Evolutionary conservation across 78 protist species (phyloP), one percentile per base, ranked within the genome.

Genomic region (Speleostelium caveatum): DNA sequence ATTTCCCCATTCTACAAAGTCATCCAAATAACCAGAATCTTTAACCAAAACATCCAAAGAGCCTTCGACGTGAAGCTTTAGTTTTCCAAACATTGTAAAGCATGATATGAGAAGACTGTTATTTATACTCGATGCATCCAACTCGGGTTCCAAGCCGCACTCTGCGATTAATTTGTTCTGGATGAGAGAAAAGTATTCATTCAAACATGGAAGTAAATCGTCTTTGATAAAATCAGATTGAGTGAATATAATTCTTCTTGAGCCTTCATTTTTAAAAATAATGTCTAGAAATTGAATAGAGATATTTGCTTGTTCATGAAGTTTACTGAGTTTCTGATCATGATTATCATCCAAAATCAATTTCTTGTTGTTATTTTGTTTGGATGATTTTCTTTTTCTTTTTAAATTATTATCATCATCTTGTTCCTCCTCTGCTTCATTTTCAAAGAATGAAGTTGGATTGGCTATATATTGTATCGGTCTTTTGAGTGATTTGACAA

Each of bases 51-150:
- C 26, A 10, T 33, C 73, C 22, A 21, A 24, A 14, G 32, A 38
- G 22, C 71, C 91, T 42, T 83, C 91, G 22, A 49, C 30, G 42
- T 83, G 91, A 33, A 69, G 42, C 3, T 69, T 30, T 16, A 69
- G 30, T 28, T 83, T 83, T 0, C 39, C 19, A 42, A 63, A 69
- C 58, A 79, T 67, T 22, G 73, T 35, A 53, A 79, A 79, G 3
- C 22, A 1, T 16, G 75, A 26, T 12, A 67, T 2, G 21, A 79
- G 45, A 14, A 67, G 53, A 19, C 26, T 55, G n/a, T 69, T 36
- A 65, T 58, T 51, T 0, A 72, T 16, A 24, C 22, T 33, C 7
- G 30, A 7, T 1, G 51, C 19, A 32, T 28, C 2, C 26, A 2
- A 0, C 1, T 28, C 60, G 28, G 2, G 2, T 58, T 32, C 22